Conservation (phyloP, 306 rosid species). For the Cucurbita moschata region DNA sequence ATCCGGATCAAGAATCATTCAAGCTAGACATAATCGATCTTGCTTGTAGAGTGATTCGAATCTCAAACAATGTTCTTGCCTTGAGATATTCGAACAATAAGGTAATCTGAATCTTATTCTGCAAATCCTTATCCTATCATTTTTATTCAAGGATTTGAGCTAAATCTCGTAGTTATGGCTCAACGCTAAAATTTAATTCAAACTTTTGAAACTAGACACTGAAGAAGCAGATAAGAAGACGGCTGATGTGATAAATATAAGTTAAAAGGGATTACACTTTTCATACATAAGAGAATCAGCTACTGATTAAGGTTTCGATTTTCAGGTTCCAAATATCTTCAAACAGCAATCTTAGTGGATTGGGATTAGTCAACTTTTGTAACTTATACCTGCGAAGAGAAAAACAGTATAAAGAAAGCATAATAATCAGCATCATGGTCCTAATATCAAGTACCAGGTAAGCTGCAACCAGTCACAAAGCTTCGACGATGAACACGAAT, state of each 20-base stretch:
- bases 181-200: not conserved
- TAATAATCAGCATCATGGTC: not conserved
- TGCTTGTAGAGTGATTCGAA: too few species aligned
- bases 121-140: too few species aligned
- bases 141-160: not conserved
- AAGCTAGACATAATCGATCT: too few species aligned
- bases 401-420: not conserved
- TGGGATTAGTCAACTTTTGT: not conserved
- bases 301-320: not conserved
- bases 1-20: too few species aligned
- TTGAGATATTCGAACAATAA: too few species aligned
- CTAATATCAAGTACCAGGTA: not conserved
- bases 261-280: not conserved
- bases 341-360: not conserved
- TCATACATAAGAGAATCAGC: not conserved
- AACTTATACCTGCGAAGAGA: not conserved
- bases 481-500: not conserved
- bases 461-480: constrained; percentile 1
- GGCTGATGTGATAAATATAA: not conserved
- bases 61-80: too few species aligned
- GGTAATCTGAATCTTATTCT: too few species aligned
- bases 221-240: not conserved
- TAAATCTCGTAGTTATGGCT: not conserved
- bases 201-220: not conserved
- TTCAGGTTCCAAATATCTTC: not conserved